Evolutionary conservation across 306 rosid genomes (phyloP).

Genomic region (Dalbergia cochinchinensis): DNA sequence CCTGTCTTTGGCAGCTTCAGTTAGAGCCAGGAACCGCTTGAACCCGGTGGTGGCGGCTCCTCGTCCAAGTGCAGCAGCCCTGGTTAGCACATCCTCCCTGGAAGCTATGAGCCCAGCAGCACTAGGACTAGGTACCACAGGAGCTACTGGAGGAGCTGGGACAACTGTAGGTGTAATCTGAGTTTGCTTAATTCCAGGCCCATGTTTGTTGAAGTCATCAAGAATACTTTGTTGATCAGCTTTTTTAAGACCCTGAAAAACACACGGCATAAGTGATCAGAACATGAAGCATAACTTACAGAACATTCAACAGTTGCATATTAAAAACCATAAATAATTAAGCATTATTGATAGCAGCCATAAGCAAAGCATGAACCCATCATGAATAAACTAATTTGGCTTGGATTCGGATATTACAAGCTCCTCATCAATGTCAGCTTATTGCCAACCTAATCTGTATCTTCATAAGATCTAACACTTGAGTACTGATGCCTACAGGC

Average conservation of each 20-base stretch:
- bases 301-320: slow-evolving; percentile 39
- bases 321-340: slow-evolving; percentile 17
- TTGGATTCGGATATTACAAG: background rate
- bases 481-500: background rate
- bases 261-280: slow-evolving; percentile 30
- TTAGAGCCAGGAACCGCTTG: slow-evolving; percentile 96
- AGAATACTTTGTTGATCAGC: slow-evolving; percentile 90
- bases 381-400: background rate
- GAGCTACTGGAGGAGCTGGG: slow-evolving; percentile 60
- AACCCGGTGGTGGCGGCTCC: slow-evolving; percentile 99
- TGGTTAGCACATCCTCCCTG: slow-evolving; percentile 86
- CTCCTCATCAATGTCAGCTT: background rate
- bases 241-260: slow-evolving; percentile 88
- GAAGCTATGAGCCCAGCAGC: slow-evolving; percentile 71
- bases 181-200: slow-evolving; percentile 82
- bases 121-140: slow-evolving; percentile 60
- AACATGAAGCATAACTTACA: slow-evolving; percentile 26
- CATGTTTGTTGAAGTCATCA: slow-evolving; percentile 95
- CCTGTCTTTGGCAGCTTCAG: slow-evolving; percentile 98
- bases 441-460: background rate
- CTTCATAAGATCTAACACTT: slow-evolving; percentile 4
- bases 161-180: slow-evolving; percentile 60
- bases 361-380: slow-evolving; percentile 5
- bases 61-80: slow-evolving; percentile 99
- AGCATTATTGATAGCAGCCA: slow-evolving; percentile 22